Evolutionary conservation across 2,329 filamentous ascomycete genomes (phyloP).

Genomic region (Chaetomium sp.): DNA sequence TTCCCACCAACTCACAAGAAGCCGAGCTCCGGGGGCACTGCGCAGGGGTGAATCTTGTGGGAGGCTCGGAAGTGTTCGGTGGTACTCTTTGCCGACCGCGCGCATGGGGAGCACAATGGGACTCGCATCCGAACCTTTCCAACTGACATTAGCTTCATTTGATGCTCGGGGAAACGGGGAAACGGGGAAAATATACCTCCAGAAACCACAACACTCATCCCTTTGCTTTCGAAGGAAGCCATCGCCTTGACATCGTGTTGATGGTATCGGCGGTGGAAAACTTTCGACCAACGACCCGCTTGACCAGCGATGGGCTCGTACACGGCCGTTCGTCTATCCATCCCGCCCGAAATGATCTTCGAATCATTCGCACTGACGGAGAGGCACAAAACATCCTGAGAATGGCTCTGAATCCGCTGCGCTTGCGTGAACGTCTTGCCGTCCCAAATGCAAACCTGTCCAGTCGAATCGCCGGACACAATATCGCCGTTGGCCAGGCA

Average conservation of each 20-base stretch:
- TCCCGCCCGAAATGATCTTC: conserved; percentile 80
- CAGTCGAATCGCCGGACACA: conserved; percentile 89
- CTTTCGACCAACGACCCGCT: conserved; percentile 69
- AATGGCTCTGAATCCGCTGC: conserved; percentile 80
- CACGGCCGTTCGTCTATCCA: conserved; percentile 80
- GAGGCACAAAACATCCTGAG: conserved; percentile 86
- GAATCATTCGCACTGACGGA: conserved; percentile 73
- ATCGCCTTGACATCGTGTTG: conserved; percentile 93
- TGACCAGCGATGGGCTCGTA: conserved; percentile 62
- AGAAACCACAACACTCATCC: conserved; percentile 80
- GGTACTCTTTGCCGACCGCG: conserved; percentile 71
- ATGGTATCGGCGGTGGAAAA: conserved; percentile 82
- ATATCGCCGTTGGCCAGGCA: conserved; percentile 82
- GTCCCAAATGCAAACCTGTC: conserved; percentile 90
- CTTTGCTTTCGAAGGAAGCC: conserved; percentile 78
- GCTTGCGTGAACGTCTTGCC: conserved; percentile 83
- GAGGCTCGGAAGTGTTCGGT: conserved; percentile 73
- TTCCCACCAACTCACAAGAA: conserved; percentile 90
- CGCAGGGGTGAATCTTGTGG: conserved; percentile 70
- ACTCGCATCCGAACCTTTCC: conserved; percentile 71
- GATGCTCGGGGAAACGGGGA: background rate
- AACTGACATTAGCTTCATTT: conserved; percentile 24
- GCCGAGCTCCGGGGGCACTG: conserved; percentile 64
- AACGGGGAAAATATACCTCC: conserved; percentile 57
- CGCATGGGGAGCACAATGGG: conserved; percentile 76